Evolutionary conservation across 306 rosid genomes (phyloP).

Genomic region (Fragaria iinumae): DNA sequence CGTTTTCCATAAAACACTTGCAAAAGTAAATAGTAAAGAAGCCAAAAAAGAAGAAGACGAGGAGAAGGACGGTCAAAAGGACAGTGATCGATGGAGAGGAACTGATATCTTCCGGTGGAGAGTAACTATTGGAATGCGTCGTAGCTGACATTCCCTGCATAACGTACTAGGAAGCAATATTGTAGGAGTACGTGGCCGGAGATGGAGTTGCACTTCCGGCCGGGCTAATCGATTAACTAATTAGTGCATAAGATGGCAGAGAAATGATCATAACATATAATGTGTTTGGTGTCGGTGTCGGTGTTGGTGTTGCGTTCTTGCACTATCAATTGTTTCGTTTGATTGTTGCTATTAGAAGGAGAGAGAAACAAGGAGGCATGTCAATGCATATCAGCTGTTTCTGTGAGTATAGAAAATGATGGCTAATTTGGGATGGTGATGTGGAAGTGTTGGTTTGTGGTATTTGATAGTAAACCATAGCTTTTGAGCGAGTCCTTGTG

Average conservation of each 20-base stretch:
- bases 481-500: slow-evolving; percentile 48
- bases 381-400: slow-evolving; percentile 7
- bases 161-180: background rate
- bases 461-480: slow-evolving; percentile 14
- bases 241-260: slow-evolving; percentile 26
- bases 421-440: slow-evolving; percentile 32
- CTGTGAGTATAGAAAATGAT: slow-evolving; percentile 7
- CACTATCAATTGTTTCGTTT: background rate
- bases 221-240: slow-evolving; percentile 4
- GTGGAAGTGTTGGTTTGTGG: slow-evolving; percentile 24
- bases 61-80: slow-evolving; percentile 41
- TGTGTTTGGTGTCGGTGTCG: background rate
- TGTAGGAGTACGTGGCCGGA: slow-evolving; percentile 17
- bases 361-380: slow-evolving; percentile 32
- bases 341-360: slow-evolving; percentile 2
- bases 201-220: slow-evolving; percentile 26
- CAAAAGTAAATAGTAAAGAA: slow-evolving; percentile 50
- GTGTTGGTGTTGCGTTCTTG: background rate
- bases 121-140: background rate
- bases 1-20: slow-evolving; percentile 33
- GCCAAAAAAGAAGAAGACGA: slow-evolving; percentile 40
- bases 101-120: background rate
- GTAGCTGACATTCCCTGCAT: slow-evolving; percentile 30
- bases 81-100: slow-evolving; percentile 40
- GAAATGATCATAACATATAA: background rate